phyloP scores from a whole-genome alignment of 2,329 filamentous ascomycete genomes.

The Aspergillus transmontanensis region DNA sequence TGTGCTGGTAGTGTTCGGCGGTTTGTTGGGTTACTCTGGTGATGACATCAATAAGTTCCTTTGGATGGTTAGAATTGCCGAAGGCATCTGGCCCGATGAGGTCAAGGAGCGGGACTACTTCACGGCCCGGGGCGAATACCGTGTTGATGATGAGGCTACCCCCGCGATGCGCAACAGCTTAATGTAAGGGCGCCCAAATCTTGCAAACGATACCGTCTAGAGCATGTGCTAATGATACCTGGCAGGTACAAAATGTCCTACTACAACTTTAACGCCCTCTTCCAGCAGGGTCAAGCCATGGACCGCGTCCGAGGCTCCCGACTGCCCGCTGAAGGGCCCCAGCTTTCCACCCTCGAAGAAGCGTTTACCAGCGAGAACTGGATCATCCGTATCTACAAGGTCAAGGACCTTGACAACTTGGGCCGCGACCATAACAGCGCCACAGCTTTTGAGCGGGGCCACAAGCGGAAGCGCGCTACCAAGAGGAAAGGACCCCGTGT shows the following conservation, averaged over 20 bases:
- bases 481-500: slow-evolving; percentile 48
- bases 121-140: slow-evolving; percentile 89
- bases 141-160: slow-evolving; percentile 88
- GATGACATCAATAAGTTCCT: slow-evolving; percentile 99
- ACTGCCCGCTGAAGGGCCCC: slow-evolving; percentile 81
- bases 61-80: slow-evolving; percentile 99
- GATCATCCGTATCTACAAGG: slow-evolving; percentile 99
- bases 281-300: slow-evolving; percentile 84
- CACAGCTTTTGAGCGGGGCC: slow-evolving; percentile 54
- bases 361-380: slow-evolving; percentile 99
- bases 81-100: slow-evolving; percentile 99
- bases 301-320: slow-evolving; percentile 84
- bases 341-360: slow-evolving; percentile 88
- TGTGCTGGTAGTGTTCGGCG: slow-evolving; percentile 95
- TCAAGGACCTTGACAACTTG: slow-evolving; percentile 97
- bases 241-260: slow-evolving; percentile 99
- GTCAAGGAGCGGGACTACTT: slow-evolving; percentile 97
- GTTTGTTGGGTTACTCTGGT: slow-evolving; percentile 92
- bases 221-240: slow-evolving; percentile 23
- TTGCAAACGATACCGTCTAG: background rate
- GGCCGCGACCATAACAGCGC: slow-evolving; percentile 79
- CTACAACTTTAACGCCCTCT: slow-evolving; percentile 92
- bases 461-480: slow-evolving; percentile 54
- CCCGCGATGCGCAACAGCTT: slow-evolving; percentile 99
- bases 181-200: slow-evolving; percentile 70